These are phyloP conservation scores for Ceratopteris richardii DNA, from an alignment of 75 land plant species.

Conservation along the genomic window DNA sequence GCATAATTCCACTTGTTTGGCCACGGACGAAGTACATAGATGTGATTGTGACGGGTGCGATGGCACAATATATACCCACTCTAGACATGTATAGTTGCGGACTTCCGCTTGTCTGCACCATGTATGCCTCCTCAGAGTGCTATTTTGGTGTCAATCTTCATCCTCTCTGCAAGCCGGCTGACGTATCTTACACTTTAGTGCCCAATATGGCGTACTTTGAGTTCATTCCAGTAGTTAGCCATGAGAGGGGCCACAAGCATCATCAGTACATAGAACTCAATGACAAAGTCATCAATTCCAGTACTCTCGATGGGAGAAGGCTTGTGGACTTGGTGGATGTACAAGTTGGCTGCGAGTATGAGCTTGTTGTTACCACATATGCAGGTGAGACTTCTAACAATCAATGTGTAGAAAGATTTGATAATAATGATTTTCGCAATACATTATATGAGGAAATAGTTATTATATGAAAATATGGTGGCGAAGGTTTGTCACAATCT, in stretches of 20 bases:
- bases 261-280: neutral
- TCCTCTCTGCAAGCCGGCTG: slow-evolving; percentile 43
- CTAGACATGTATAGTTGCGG: slow-evolving; percentile 63
- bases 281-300: neutral
- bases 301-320: slow-evolving; percentile 3
- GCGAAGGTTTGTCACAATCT: too few species aligned
- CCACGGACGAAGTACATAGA: slow-evolving; percentile 38
- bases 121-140: slow-evolving; percentile 76
- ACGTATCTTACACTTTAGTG: slow-evolving; percentile 60
- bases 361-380: slow-evolving; percentile 83
- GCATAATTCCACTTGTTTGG: slow-evolving; percentile 73
- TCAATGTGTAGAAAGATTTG: too few species aligned
- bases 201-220: slow-evolving; percentile 79
- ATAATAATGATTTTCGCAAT: too few species aligned
- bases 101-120: too few species aligned
- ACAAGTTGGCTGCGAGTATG: slow-evolving; percentile 72
- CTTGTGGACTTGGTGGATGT: slow-evolving; percentile 56
- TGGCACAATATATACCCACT: slow-evolving; percentile 59
- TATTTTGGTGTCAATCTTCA: slow-evolving; percentile 69
- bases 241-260: neutral
- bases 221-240: slow-evolving; percentile 47
- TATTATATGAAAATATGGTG: too few species aligned
- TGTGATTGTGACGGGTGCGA: slow-evolving; percentile 64
- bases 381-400: too few species aligned
- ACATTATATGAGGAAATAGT: too few species aligned